phyloP scores from a whole-genome alignment of 768 basidiomycete species.

The Obba rivulosa region DNA sequence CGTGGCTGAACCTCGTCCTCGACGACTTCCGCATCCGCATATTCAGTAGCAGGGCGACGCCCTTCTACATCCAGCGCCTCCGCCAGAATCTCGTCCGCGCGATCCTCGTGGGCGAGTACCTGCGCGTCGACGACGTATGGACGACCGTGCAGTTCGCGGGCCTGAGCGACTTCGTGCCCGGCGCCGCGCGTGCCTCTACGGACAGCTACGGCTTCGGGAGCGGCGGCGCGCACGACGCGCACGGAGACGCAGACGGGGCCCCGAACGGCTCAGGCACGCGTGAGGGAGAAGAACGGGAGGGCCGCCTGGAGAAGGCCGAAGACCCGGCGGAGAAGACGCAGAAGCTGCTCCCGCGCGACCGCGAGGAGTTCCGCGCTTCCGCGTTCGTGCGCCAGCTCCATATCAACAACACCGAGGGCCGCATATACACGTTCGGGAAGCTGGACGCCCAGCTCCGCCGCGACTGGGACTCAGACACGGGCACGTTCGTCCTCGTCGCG shows the following conservation, averaged over 20 bases:
- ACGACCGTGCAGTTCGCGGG: conserved; percentile 28
- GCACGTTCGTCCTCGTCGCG: conserved; percentile 35
- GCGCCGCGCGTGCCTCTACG: not conserved
- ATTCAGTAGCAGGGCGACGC: conserved; percentile 28
- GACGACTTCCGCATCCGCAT: conserved; percentile 33
- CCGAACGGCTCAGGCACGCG: not conserved
- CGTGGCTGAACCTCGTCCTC: conserved; percentile 30
- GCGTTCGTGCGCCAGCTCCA: conserved; percentile 30
- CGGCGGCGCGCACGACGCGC: not conserved
- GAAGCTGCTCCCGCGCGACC: not conserved
- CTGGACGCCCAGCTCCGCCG: conserved; percentile 35
- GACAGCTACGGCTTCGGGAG: not conserved
- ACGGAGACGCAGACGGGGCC: conserved; percentile 3
- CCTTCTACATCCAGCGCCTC: conserved; percentile 31
- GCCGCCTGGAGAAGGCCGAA: not conserved
- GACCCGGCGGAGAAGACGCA: conserved; percentile 1
- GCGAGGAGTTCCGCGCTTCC: conserved; percentile 30
- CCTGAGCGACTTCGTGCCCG: conserved; percentile 14
- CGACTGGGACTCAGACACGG: conserved; percentile 31
- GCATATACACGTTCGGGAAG: conserved; percentile 36
- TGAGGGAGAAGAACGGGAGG: conserved; percentile 2
- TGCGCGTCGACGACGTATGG: conserved; percentile 34
- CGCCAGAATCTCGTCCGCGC: conserved; percentile 34
- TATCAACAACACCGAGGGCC: conserved; percentile 26
- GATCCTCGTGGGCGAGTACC: conserved; percentile 34